Evolutionary conservation across 805 yeast genomes (phyloP), one percentile per base, ranked within the genome.

Genomic region (Monosporozyma solicola): DNA sequence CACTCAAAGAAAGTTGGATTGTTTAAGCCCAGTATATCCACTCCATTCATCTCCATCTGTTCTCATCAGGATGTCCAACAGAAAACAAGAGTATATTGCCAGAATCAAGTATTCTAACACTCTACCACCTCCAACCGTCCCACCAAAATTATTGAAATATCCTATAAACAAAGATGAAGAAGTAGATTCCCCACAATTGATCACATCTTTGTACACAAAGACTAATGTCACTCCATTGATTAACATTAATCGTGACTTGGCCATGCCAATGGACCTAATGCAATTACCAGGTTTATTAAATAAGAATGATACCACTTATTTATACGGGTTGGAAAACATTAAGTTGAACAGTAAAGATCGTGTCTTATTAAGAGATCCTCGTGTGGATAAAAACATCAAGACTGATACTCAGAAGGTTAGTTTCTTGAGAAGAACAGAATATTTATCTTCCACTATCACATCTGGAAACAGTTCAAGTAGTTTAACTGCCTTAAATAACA

Each of bases 391-490:
- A 51, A 50, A 63, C 6, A 62, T 64, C 5, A 71, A 67, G 59
- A 65, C 67, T 15, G 75, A 72, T 55, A 58, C 64, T 50, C 72
- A 76, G 22, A 72, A 73, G 46, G 76, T 87, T 13, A 78, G 87
- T n/a, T 91, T 92, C 71, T 76, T 92, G 66, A 83, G 97, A 73
- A 83, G 98, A 72, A 92, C 99, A 0, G 98, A 94, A 66, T 92
- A 92, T 67, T 85, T 89, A 54, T 80, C 95, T 10, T 81, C 86
- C 39, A 83, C 72, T 3, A 59, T 60, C 29, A 57, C 66, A 3
- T 56, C 80, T 50, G 64, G 70, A 51, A 55, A 57, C 43, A 49
- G 47, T 33, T 52, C 47, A 35, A 61, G 32, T 13, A 33, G 33
- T 16, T n/a, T 16, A 25, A 25, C n/a, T 20, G 44, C n/a, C 3